phyloP scores from a whole-genome alignment of 345 rosid species.

The Angophora floribunda region DNA sequence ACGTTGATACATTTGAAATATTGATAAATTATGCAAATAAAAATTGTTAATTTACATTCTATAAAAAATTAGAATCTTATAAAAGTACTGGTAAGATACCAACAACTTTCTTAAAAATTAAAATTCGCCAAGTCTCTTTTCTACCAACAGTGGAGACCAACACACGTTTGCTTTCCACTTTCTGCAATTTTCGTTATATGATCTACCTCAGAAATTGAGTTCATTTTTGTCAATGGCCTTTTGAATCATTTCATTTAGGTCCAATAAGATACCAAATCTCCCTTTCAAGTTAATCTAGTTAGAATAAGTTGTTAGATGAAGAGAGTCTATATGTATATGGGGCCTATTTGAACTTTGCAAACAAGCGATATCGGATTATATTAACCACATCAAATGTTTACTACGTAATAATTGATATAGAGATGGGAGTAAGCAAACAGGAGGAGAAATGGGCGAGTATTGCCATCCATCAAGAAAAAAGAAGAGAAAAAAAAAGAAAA shows the following conservation, averaged over 20 bases:
- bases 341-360: no score
- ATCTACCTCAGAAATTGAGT: not conserved
- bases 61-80: no score
- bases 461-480: not conserved
- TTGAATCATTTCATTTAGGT: not conserved
- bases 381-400: no score
- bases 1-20: fast-evolving
- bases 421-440: no score
- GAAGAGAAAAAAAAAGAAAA: not conserved
- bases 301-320: no score
- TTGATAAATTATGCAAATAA: no score
- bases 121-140: not conserved
- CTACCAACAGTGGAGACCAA: not conserved
- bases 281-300: no score
- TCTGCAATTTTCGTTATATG: not conserved
- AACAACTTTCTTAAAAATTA: not conserved
- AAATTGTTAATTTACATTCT: not conserved
- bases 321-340: no score
- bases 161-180: not conserved
- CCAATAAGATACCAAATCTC: no score
- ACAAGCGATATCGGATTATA: not conserved
- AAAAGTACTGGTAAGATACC: not conserved
- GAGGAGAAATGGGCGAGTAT: not conserved
- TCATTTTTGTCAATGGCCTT: not conserved
- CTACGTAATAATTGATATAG: not conserved